Evolutionary conservation across 192 early-diverging fungal species (phyloP).

Genomic region (Mortierella antarctica): DNA sequence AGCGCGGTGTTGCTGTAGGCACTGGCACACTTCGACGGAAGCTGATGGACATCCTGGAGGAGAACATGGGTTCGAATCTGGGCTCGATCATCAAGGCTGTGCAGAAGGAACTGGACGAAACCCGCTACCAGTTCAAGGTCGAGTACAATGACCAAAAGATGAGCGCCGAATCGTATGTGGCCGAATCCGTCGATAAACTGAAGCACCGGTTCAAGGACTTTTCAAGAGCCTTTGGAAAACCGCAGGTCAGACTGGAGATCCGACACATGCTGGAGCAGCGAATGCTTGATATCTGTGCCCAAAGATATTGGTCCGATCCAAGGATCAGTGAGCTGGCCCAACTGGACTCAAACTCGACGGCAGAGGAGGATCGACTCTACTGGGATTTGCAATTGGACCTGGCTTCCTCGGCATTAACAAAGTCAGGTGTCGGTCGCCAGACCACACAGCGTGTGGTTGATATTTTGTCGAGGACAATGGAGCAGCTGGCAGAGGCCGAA

Average conservation of each 20-base stretch:
- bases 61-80: conserved; percentile 89
- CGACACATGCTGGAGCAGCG: conserved; percentile 91
- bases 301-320: conserved; percentile 92
- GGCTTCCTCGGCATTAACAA: conserved; percentile 88
- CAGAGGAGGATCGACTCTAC: conserved; percentile 70
- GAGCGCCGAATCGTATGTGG: conserved; percentile 95
- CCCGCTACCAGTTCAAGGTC: conserved; percentile 98
- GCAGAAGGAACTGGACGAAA: conserved; percentile 94
- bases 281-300: conserved; percentile 89
- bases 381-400: conserved; percentile 89
- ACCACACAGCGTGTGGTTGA: conserved; percentile 95
- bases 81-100: conserved; percentile 90
- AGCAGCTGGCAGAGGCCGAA: conserved; percentile 78
- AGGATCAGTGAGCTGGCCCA: conserved; percentile 75
- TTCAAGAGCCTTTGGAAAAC: conserved; percentile 90
- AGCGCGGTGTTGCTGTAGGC: conserved; percentile 82
- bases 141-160: conserved; percentile 97
- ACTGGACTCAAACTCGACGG: conserved; percentile 58
- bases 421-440: conserved; percentile 91
- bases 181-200: conserved; percentile 91
- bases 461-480: conserved; percentile 85
- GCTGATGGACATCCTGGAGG: conserved; percentile 91
- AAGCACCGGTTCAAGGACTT: conserved; percentile 98
- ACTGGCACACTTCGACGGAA: conserved; percentile 86
- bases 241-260: conserved; percentile 92